Evolutionary conservation across 139 green algal genomes (phyloP).

Genomic region (Chlorella vulgaris): DNA sequence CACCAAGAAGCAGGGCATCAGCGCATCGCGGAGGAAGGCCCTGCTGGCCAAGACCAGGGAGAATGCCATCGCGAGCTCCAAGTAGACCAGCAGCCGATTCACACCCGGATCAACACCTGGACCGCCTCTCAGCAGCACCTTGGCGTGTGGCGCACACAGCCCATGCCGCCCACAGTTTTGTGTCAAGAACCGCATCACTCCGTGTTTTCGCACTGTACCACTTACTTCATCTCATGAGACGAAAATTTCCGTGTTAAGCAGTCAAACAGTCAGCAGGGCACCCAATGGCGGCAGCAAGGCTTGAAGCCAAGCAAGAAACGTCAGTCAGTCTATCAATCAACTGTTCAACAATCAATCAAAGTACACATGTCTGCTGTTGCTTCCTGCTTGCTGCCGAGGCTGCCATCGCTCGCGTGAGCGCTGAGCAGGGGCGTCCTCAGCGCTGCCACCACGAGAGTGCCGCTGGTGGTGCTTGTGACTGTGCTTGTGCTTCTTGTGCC

Average conservation of each 20-base stretch:
- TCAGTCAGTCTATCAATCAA: not conserved
- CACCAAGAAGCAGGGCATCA: constrained; percentile 61
- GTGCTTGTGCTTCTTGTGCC: constrained; percentile 17
- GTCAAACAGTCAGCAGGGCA: too few relatives aligned
- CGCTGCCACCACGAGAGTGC: too few relatives aligned
- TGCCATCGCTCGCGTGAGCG: too few relatives aligned
- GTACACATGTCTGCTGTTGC: constrained; percentile 4
- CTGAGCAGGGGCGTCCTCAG: too few relatives aligned
- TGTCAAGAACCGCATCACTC: not conserved
- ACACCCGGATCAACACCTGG: too few relatives aligned
- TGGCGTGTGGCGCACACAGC: too few relatives aligned
- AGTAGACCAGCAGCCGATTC: too few relatives aligned
- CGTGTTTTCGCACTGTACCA: not conserved
- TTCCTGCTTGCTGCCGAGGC: not conserved
- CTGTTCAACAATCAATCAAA: not conserved
- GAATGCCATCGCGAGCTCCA: not conserved
- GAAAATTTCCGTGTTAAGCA: too few relatives aligned
- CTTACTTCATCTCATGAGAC: not conserved
- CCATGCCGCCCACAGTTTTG: too few relatives aligned
- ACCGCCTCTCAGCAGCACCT: too few relatives aligned
- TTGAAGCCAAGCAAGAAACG: not conserved
- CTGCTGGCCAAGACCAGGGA: constrained; percentile 41
- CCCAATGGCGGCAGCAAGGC: too few relatives aligned
- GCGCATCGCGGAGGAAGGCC: constrained; percentile 52
- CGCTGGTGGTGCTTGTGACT: not conserved